These are phyloP conservation scores for Oxalis stricta DNA, from an alignment of 441 rosid genomes.

Conservation along the genomic window DNA sequence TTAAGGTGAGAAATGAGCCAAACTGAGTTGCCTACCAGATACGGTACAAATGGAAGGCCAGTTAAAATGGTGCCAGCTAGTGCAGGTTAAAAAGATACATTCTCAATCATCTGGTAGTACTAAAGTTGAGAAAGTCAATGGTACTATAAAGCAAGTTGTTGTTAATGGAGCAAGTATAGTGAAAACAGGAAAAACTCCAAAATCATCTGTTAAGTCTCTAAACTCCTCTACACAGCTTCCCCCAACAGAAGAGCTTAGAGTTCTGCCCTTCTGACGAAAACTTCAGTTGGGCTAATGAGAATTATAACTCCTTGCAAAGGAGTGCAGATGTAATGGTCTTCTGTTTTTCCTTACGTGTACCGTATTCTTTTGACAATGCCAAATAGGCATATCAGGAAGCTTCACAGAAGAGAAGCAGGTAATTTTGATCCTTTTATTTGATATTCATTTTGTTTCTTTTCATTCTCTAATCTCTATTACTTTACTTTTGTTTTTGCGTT, in stretches of 20 bases:
- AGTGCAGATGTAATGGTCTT: slow-evolving; percentile 83
- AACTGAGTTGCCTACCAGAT: slow-evolving; percentile 37
- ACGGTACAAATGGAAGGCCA: slow-evolving; percentile 43
- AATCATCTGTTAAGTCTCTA: slow-evolving; percentile 28
- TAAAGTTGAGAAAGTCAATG: slow-evolving; percentile 41
- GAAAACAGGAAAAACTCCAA: slow-evolving; percentile 23
- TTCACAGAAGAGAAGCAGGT: slow-evolving; percentile 82
- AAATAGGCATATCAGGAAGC: slow-evolving; percentile 75
- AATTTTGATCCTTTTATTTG: background rate
- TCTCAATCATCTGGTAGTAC: slow-evolving; percentile 16
- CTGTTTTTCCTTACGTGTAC: slow-evolving; percentile 52
- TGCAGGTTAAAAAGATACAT: slow-evolving; percentile 49
- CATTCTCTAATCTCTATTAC: slow-evolving; percentile 6
- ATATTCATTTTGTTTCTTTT: slow-evolving; percentile 4
- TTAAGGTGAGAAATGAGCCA: slow-evolving; percentile 49
- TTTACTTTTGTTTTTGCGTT: too few relatives aligned
- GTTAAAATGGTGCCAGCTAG: slow-evolving; percentile 76
- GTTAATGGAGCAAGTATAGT: slow-evolving; percentile 50
- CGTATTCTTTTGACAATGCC: slow-evolving; percentile 71
- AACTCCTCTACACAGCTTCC: slow-evolving; percentile 36
- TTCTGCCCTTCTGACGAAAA: slow-evolving; percentile 84
- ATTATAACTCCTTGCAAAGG: slow-evolving; percentile 60
- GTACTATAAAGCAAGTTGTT: slow-evolving; percentile 32
- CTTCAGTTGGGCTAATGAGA: slow-evolving; percentile 93
- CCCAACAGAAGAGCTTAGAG: slow-evolving; percentile 47